Percentiles rank a stretch among this genome's conserved stretches.
phyloP scores from a whole-genome alignment of 805 yeast species.

The Millerozyma acaciae region DNA sequence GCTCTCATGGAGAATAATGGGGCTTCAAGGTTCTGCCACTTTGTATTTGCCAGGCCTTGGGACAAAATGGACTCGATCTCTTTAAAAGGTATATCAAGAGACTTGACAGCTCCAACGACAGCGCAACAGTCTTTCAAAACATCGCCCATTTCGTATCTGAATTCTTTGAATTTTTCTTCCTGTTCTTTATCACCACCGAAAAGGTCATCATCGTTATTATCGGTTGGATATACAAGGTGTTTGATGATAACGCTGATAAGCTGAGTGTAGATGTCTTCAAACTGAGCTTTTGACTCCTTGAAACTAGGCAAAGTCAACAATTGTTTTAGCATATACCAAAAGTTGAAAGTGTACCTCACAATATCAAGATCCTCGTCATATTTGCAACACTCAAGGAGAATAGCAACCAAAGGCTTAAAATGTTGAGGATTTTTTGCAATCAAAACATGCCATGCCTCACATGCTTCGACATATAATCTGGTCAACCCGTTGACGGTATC shows the following conservation, averaged over 20 bases:
- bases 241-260: slow-evolving; percentile 58
- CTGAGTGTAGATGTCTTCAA: slow-evolving; percentile 52
- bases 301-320: slow-evolving; percentile 59
- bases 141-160: slow-evolving; percentile 96
- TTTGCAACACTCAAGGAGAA: slow-evolving; percentile 65
- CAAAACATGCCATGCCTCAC: slow-evolving; percentile 91
- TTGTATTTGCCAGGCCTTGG: slow-evolving; percentile 32
- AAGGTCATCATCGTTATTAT: slow-evolving; percentile 24
- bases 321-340: slow-evolving; percentile 83
- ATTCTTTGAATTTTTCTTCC: slow-evolving; percentile 90
- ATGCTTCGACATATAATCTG: slow-evolving; percentile 83
- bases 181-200: slow-evolving; percentile 71
- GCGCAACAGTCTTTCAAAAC: slow-evolving; percentile 95
- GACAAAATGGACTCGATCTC: slow-evolving; percentile 46
- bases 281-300: slow-evolving; percentile 46
- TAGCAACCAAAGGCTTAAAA: slow-evolving; percentile 70
- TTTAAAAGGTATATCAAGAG: slow-evolving; percentile 66
- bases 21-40: slow-evolving; percentile 89
- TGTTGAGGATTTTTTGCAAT: slow-evolving; percentile 68
- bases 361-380: slow-evolving; percentile 83
- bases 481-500: slow-evolving; percentile 69
- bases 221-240: slow-evolving; percentile 72
- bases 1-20: slow-evolving; percentile 85
- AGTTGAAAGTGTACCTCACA: slow-evolving; percentile 84
- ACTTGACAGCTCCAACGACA: slow-evolving; percentile 72